Evolutionary conservation across 2,329 filamentous ascomycete genomes (phyloP).

Genomic region (Beauveria sp.): DNA sequence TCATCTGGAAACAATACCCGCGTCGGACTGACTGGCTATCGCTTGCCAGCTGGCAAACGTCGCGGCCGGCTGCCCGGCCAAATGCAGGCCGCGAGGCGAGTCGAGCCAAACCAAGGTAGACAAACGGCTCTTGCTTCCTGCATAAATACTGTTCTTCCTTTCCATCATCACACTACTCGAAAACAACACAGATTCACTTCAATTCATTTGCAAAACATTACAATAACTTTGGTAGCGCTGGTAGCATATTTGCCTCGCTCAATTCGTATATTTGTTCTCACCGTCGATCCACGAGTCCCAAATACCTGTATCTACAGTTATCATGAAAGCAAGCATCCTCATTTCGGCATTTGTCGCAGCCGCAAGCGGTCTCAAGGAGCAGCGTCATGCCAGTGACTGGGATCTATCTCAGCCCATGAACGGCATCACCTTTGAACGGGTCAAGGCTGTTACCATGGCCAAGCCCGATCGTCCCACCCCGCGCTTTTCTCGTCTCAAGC

Average conservation of each 20-base stretch:
- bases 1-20: conserved; percentile 8
- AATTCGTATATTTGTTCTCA: neutral
- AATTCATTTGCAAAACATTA: conserved; percentile 6
- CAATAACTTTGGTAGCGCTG: conserved; percentile 1
- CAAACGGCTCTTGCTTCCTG: neutral
- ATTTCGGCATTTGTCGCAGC: neutral
- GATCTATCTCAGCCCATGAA: conserved; percentile 30
- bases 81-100: neutral
- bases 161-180: neutral
- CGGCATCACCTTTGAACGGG: conserved; percentile 30
- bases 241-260: conserved; percentile 8
- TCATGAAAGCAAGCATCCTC: conserved; percentile 4
- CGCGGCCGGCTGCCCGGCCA: conserved; percentile 3
- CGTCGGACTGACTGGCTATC: neutral
- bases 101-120: neutral
- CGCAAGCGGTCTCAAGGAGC: neutral
- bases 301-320: neutral
- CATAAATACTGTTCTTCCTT: conserved; percentile 1
- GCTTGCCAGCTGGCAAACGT: conserved; percentile 10
- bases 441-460: conserved; percentile 21
- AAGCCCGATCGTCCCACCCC: conserved; percentile 22
- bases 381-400: conserved; percentile 17
- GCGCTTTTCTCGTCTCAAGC: conserved; percentile 27
- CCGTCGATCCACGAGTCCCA: neutral
- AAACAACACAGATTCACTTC: conserved; percentile 6